These are phyloP conservation scores for Thielaviopsis populi DNA, from an alignment of 2,329 filamentous ascomycete genomes.

Conservation along the genomic window DNA sequence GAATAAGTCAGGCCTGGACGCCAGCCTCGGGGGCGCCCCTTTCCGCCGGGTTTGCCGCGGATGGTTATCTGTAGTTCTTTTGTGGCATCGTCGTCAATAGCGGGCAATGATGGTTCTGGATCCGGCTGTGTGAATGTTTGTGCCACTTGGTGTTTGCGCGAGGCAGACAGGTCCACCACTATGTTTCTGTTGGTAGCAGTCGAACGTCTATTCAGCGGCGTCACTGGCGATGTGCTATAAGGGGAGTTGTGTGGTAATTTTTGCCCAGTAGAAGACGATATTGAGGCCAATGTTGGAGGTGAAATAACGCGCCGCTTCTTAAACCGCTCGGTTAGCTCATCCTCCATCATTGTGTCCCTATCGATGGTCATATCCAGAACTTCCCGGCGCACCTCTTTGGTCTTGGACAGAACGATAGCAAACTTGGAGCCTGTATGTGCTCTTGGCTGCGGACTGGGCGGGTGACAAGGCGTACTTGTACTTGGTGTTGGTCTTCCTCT, in stretches of 20 bases:
- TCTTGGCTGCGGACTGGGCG: background rate
- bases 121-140: background rate
- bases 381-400: background rate
- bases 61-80: background rate
- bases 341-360: background rate
- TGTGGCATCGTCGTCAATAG: background rate
- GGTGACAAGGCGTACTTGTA: background rate
- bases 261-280: background rate
- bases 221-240: no score
- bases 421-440: background rate
- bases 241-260: background rate
- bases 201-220: background rate
- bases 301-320: conserved; percentile 4
- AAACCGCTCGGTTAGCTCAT: conserved; percentile 4
- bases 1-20: background rate
- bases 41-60: background rate
- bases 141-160: background rate
- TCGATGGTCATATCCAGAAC: background rate
- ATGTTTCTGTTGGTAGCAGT: background rate
- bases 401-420: background rate
- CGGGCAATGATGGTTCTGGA: background rate
- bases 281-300: background rate
- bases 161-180: background rate
- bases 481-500: background rate
- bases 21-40: background rate